Evolutionary conservation across 352 stramenopile species (phyloP), one percentile per base, ranked within the genome.

Genomic region (Phytophthora pseudosyringae): DNA sequence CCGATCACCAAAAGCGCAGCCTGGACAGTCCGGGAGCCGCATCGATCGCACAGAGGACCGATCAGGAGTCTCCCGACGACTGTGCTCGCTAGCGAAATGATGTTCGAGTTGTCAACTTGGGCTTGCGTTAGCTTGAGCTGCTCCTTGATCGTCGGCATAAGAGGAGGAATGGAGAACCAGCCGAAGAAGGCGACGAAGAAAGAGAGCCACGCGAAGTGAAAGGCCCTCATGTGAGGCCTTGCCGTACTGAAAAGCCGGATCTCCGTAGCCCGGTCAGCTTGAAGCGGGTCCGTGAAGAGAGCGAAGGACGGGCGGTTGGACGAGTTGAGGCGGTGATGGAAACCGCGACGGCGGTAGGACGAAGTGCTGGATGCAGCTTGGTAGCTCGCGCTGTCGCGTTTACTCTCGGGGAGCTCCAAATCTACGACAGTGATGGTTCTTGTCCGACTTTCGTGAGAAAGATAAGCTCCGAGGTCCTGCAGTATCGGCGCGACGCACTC

Each of bases 131-230:
- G 75, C 2, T 72, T 70, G 86, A 77, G 58, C 12, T 72, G 44
- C 16, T 72, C 47, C 44, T 67, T 72, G 44, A 72, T 72, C 4
- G 64, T 68, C 1, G 64, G 64, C 58, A 68, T 33, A 15, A 72
- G 58, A 7, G 64, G 51, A 13, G 51, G 50, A 4, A 98, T 97
- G 28, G 90, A 86, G 68, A 98, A 98, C 91, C 93, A 98, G 25
- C 94, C 89, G 59, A 97, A 92, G 79, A 98, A 98, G 39, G 93
- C 94, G 35, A 94, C 82, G 79, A 98, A 98, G 77, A 98, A 98
- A 29, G 77, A 92, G 1, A 98, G 63, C 92, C 93, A 98, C n/a
- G 89, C 70, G 57, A 81, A 91, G 76, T 98, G 93, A 75, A 98
- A 98, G n/a, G 91, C 89, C 54, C 65, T 32, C 65, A 69, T 69